Evolutionary conservation across 164 flowering plant species (phyloP), one percentile per base, ranked within the genome.

Genomic region (Dillenia suffruticosa): DNA sequence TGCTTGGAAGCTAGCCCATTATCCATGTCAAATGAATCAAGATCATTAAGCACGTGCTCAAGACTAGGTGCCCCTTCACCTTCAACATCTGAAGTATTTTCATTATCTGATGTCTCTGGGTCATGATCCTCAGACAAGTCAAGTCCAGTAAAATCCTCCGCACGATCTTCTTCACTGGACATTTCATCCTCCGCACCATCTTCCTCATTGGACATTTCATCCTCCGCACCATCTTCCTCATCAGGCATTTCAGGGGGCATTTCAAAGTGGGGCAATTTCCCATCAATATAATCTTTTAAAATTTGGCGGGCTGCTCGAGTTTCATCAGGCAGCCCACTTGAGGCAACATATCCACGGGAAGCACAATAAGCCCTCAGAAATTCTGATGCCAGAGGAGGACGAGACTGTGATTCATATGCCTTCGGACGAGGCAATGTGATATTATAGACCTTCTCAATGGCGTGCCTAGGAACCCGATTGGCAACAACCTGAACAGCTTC

Each of bases 321-420:
- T 79, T 91, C 99, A 79, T 94, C 96, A 1, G 99, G 97, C 64
- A 88, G 73, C 24, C 99, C 99, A 73, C 92, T 83, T 1, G 99
- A 81, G 49, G 80, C 87, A 55, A 92, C 93, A 67, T 87, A 77
- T 9, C 96, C 93, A 57, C 97, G 96, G 47, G 99, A 94, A 15
- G 87, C 75, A 71, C 99, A 94, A 60, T 80, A 94, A 46, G 84
- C 71, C 68, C 88, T 82, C 70, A 94, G 58, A 49, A 94, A 63
- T 66, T 94, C 97, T 9, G 86, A 63, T 46, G 97, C 86, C 54
- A 77, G 63, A 64, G 99, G 97, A 5, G 96, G 88, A 22, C 96
- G 82, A 56, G 79, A 62, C 63, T 91, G 96, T 1, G 77, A 70
- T 63, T 94, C 99, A 65, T 91, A 85, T 7, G 96, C 68, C 68